Conservation (phyloP, 192 early-diverging fungal species). For the Glomus cerebriforme region DNA sequence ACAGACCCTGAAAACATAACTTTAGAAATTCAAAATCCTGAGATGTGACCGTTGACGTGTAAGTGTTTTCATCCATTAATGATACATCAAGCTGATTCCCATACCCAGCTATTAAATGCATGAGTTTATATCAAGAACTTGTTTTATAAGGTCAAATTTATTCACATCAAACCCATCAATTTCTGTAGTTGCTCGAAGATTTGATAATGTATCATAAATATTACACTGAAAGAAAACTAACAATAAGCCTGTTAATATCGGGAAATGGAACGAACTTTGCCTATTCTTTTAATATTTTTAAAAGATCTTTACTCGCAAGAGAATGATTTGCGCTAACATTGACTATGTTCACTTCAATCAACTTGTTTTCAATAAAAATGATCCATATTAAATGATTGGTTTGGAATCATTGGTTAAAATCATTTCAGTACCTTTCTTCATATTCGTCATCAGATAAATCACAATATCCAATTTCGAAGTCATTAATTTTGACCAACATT, state of each 20-base stretch:
- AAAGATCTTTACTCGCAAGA: too few species aligned
- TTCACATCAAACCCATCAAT: neutral
- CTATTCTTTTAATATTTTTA: too few species aligned
- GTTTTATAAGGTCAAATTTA: neutral
- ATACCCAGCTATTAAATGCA: neutral
- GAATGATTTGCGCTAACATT: neutral
- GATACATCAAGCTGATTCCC: neutral
- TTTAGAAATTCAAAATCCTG: constrained; percentile 1
- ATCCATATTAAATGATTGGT: neutral
- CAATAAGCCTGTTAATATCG: neutral
- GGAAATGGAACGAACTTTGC: neutral
- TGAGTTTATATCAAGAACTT: neutral
- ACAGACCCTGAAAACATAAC: neutral
- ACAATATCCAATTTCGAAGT: neutral
- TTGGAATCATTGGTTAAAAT: neutral
- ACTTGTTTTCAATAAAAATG: neutral
- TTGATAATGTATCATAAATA: neutral
- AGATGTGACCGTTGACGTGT: neutral
- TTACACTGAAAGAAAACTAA: constrained; percentile 1
- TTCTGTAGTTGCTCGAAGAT: neutral
- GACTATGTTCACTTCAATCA: neutral
- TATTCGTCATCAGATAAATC: neutral
- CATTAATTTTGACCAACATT: too few species aligned
- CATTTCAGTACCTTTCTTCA: neutral
- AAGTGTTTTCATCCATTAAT: constrained; percentile 15